Base-by-base conservation (phyloP, 371 early-diverging fungal genomes). In the Lichtheimia corymbifera region DNA sequence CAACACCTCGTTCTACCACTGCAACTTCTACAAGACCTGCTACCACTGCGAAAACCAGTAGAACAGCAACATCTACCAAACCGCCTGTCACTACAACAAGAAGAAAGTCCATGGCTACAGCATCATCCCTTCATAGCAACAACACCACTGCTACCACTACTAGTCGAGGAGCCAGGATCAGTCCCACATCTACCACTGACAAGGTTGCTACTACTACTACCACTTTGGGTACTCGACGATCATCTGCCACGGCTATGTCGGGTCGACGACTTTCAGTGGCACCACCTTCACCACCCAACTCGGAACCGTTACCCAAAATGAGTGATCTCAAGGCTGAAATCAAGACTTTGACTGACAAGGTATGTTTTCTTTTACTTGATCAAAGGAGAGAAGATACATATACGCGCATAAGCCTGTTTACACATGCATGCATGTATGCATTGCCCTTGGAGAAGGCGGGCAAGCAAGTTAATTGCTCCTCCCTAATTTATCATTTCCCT, bases 281-380 rank as follows among this genome's bases (percentile, higher is more conserved):
- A 20, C 9, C 22, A 18, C 30, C 25, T 17, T 25, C 41, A 41
- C n/a, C 25, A 42, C 25, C 25, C 13, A 14, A 30, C 14, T 12
- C 55, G 20, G 12, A 40, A 4, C 9, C 45, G 7, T 35, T 42
- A 18, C 47, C 47, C 22, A 47, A 47, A 24, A 35, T 25, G 25
- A 20, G 20, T 43, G 57, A 56, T 25, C 45, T 56, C 14, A 56
- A 45, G 24, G 47, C 57, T 13, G 57, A 56, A 56, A 56, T 56
- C 42, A 56, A 56, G 43, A 20, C 57, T 9, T 56, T 56, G 57
- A 44, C 57, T 25, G 57, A 56, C 15, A 56, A 56, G 45, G 57
- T 56, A 42, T 55, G 35, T 17, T 35, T 30, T 4, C 5, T 27
- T 22, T 53, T 7, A 20, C 25, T 25, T 51, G 52, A 22, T 18